Base-by-base conservation (phyloP, 1,139 yeast species). In the Taiozyma sp. region DNA sequence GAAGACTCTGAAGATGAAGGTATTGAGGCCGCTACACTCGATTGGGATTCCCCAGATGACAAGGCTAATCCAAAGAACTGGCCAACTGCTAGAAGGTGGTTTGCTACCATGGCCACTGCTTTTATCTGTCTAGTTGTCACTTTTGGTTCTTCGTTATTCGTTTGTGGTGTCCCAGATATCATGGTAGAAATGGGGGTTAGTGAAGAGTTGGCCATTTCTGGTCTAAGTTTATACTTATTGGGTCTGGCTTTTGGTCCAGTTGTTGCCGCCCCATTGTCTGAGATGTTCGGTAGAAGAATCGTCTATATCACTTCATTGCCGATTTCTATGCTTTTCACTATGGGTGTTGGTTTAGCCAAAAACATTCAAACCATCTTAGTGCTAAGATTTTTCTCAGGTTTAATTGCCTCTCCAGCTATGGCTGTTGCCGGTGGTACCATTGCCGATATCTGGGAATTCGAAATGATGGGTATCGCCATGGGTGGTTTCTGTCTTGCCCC, bases 361-460 rank as follows among this genome's bases (percentile, higher is more conserved):
- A 79, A 84, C 56, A 81, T 85, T 55, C 69, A 79, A 49, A 73
- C 79, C 29, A 73, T 87, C 42, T 71, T 88, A 47, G 85, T 89
- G 2, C 70, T 88, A 49, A 75, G 97, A 59, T 87, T 90, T 65
- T 80, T 91, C 59, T 79, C 91, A 40, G 97, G 97, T 4, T 74
- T 86, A 34, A 75, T 87, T 52, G 88, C 95, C 0, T 82, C 93
- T 5, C 97, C 97, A 6, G 91, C 96, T 0, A 74, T 91, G 64
- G 84, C 96, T 4, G 82, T 88, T 58, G 96, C 93, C 13, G 95
- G 92, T 53, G 97, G 96, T 53, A 82, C 96, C 4, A 79, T 90
- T 54, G 77, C 86, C 53, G 97, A 91, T 68, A 70, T 85, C 43
- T 85, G 89, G 84, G 78, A 75, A 43, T 80, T 82, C n/a, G 77